Base-by-base conservation (phyloP, 2,329 filamentous ascomycete genomes). In the Cadophora malorum region DNA sequence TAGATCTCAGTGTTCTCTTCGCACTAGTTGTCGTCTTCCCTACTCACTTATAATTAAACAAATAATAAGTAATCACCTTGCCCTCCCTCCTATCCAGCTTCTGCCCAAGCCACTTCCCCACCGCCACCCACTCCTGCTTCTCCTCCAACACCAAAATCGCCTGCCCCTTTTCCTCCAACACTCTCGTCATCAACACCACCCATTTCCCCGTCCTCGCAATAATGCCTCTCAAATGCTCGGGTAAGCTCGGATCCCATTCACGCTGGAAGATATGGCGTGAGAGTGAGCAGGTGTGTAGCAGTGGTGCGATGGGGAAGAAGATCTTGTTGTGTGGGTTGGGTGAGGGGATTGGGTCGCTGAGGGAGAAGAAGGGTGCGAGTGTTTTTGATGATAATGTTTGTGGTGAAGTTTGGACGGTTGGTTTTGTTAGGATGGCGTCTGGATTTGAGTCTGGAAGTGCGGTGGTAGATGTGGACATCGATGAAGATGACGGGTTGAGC, bases 271-370 rank as follows among this genome's bases (percentile, higher is more conserved):
- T 35, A 50, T 45, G 25, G 10, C 60, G 16, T 8, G 60, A 63
- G 45, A 63, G 60, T 19, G 60, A 50, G 31, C 60, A 63, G 1
- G 47, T 45, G 25, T 63, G 60, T 3, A 63, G 25, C 1, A 63
- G 47, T 23, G 60, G 60, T 31, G 28, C 41, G 28, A 63, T 63
- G 8, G 60, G 60, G 60, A 50, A 52, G 60, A 52, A 63, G n/a
- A 52, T n/a, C 9, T 35, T 52, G 45, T 35, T 33, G 35, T 19
- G 8, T 10, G 35, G 23, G 45, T 63, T 35, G 1, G 60, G 14
- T 3, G 58, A n/a, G 1, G 52, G 52, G 16, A 33, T 55, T 21
- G 60, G 45, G 25, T 63, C 33, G 5, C 45, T n/a, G 28, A 50
- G 60, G 23, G 45, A 45, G 41, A 63, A 31, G n/a, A 50, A 63